These are phyloP conservation scores for Stellera chamaejasme DNA, from an alignment of 345 rosid genomes.

Conservation along the genomic window DNA sequence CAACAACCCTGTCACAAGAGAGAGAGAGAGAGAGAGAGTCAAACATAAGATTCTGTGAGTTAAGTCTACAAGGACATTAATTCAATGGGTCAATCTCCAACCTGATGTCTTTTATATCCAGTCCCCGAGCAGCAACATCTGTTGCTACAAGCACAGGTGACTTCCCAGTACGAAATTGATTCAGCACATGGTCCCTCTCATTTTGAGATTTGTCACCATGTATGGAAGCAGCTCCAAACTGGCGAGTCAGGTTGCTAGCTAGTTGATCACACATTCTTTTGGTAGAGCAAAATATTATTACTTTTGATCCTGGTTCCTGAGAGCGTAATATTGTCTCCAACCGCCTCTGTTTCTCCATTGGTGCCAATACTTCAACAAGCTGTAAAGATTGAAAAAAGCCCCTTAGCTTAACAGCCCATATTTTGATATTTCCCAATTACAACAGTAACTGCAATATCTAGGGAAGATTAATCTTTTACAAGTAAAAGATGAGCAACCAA, in stretches of 20 bases:
- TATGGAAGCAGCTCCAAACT: conserved; percentile 73
- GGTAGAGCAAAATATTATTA: conserved; percentile 67
- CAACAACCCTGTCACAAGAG: conserved; percentile 57
- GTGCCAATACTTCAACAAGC: conserved; percentile 71
- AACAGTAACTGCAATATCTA: not conserved
- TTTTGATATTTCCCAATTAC: not conserved
- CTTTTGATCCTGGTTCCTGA: conserved; percentile 73
- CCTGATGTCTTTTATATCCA: conserved; percentile 93
- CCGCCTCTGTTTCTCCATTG: conserved; percentile 85
- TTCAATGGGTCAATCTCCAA: conserved; percentile 10
- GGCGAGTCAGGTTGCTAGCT: conserved; percentile 51
- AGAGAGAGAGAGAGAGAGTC: not conserved
- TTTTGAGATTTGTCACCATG: conserved; percentile 82
- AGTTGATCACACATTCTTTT: conserved; percentile 86
- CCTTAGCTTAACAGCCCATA: not conserved
- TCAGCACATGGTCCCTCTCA: conserved; percentile 62
- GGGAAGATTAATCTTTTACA: no score
- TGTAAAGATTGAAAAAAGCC: conserved; percentile 20
- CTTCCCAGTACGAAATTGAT: conserved; percentile 64
- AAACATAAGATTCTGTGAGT: not conserved
- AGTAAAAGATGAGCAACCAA: not conserved
- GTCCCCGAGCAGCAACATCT: conserved; percentile 88
- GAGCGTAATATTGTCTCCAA: conserved; percentile 88
- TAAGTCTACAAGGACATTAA: not conserved
- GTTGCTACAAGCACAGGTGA: conserved; percentile 77